Evolutionary conservation across 2,329 filamentous ascomycete species (phyloP).

Genomic region (Ophiosphaerella herpotricha): DNA sequence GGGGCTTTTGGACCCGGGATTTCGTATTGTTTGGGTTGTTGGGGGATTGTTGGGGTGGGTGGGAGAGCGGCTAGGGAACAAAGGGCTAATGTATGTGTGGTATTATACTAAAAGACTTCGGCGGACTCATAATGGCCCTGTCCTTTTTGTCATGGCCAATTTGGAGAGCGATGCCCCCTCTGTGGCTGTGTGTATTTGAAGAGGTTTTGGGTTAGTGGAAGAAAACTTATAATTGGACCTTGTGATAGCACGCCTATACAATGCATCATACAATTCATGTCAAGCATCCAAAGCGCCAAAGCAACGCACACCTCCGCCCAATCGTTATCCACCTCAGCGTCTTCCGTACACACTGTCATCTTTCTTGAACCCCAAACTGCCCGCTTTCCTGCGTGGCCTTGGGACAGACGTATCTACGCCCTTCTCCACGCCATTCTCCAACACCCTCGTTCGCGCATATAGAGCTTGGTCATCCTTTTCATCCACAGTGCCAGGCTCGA

Average conservation of each 20-base stretch:
- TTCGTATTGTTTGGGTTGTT: too few relatives aligned
- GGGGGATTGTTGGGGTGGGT: too few relatives aligned
- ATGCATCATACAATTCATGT: neutral
- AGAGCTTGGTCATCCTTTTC: constrained; percentile 39
- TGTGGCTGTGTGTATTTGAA: too few relatives aligned
- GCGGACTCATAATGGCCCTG: too few relatives aligned
- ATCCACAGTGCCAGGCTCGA: constrained; percentile 51
- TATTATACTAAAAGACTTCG: too few relatives aligned
- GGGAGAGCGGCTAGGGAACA: too few relatives aligned
- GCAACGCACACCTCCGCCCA: neutral
- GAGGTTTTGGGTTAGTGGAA: too few relatives aligned
- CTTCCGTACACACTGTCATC: constrained; percentile 51
- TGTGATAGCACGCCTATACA: neutral
- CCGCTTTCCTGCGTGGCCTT: constrained; percentile 34
- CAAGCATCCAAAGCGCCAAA: neutral
- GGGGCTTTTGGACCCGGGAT: too few relatives aligned
- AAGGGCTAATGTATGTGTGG: too few relatives aligned
- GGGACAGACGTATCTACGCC: constrained; percentile 20
- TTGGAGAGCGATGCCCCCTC: too few relatives aligned
- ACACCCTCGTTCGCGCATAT: constrained; percentile 39
- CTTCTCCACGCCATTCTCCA: constrained; percentile 20
- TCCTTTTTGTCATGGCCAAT: too few relatives aligned
- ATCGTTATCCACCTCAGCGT: constrained; percentile 15
- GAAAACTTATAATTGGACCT: too few relatives aligned
- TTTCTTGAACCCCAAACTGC: constrained; percentile 33